Evolutionary conservation across 495 filamentous ascomycete genomes (phyloP).

Genomic region (Lophium mytilinum): DNA sequence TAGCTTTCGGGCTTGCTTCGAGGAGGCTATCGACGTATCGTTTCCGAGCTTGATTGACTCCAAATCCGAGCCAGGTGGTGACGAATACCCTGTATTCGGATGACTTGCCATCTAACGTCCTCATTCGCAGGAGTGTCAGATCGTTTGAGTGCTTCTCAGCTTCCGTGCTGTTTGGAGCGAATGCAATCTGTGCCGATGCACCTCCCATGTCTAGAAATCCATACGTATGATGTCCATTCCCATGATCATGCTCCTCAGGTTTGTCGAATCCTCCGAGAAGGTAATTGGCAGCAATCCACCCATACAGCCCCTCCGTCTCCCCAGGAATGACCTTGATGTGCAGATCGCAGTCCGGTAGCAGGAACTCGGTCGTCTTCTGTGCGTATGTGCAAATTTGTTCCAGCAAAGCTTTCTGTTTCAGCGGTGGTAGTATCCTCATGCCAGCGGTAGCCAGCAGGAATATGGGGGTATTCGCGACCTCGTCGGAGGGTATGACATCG

Average conservation of each 20-base stretch:
- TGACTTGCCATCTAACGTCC: slow-evolving; percentile 66
- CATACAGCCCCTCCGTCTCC: slow-evolving; percentile 95
- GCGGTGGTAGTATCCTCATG: slow-evolving; percentile 76
- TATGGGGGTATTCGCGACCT: slow-evolving; percentile 76
- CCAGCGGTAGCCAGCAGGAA: slow-evolving; percentile 97
- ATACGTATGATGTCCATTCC: slow-evolving; percentile 90
- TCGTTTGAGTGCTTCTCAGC: slow-evolving; percentile 84
- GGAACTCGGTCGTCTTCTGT: slow-evolving; percentile 68
- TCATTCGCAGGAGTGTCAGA: slow-evolving; percentile 73
- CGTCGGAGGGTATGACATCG: slow-evolving; percentile 67
- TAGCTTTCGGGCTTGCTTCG: slow-evolving; percentile 44
- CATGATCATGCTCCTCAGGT: slow-evolving; percentile 64
- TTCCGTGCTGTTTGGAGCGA: slow-evolving; percentile 90
- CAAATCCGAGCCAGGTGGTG: slow-evolving; percentile 94
- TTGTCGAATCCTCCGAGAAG: slow-evolving; percentile 85
- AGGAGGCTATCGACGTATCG: slow-evolving; percentile 69
- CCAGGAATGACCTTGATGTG: slow-evolving; percentile 95
- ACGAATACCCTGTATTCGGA: slow-evolving; percentile 86
- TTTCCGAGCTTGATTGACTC: slow-evolving; percentile 80
- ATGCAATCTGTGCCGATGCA: slow-evolving; percentile 94
- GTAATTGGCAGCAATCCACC: slow-evolving; percentile 99
- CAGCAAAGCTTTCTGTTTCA: slow-evolving; percentile 62
- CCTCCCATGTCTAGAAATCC: slow-evolving; percentile 98
- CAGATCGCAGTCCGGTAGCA: slow-evolving; percentile 77
- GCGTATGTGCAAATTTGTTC: slow-evolving; percentile 78